These are phyloP conservation scores for Cenchrus americanus DNA, from an alignment of 176 grass and related monocot species.

Conservation along the genomic window DNA sequence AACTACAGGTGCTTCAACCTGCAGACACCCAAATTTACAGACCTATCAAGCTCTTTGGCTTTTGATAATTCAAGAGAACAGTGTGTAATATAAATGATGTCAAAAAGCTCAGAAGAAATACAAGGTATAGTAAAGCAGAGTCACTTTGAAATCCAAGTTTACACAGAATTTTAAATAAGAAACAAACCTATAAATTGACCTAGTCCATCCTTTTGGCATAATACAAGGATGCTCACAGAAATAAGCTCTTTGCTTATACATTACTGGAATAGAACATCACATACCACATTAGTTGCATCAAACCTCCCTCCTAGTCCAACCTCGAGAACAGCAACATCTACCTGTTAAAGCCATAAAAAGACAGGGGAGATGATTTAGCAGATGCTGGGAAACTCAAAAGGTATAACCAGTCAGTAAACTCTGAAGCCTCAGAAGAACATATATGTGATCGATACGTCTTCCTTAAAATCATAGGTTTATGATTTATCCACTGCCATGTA, in stretches of 20 bases:
- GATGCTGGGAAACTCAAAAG: not conserved
- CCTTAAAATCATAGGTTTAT: not conserved
- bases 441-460: not conserved
- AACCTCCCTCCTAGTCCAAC: conserved; percentile 98
- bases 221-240: not conserved
- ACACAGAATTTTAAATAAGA: not conserved
- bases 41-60: conserved; percentile 19
- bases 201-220: not conserved
- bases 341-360: conserved; percentile 53
- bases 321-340: conserved; percentile 95
- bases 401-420: not conserved
- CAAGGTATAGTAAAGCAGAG: not conserved
- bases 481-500: not conserved
- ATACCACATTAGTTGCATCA: conserved; percentile 95
- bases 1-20: conserved; percentile 79
- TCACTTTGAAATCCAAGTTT: conserved; percentile 18
- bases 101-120: conserved; percentile 15
- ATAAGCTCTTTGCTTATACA: not conserved
- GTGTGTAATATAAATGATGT: not conserved
- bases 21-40: conserved; percentile 50
- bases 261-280: conserved; percentile 40
- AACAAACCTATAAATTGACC: not conserved
- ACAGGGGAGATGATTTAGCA: conserved; percentile 4
- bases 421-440: not conserved
- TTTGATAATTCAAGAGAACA: conserved; percentile 19